phyloP scores from a whole-genome alignment of 495 filamentous ascomycete species.

The Tuber borchii region DNA sequence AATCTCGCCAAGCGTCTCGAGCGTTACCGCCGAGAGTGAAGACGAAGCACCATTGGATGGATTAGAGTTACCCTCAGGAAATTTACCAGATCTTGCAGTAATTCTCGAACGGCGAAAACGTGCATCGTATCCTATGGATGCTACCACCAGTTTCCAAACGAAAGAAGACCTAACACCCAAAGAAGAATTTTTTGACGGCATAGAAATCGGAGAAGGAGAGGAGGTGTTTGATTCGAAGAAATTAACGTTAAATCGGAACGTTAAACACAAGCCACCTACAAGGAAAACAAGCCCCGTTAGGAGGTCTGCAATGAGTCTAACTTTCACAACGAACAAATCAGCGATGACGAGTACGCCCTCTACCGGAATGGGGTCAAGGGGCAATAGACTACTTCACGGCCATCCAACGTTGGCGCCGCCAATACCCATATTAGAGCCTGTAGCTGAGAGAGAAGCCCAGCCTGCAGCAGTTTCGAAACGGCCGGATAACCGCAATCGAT shows the following conservation, averaged over 20 bases:
- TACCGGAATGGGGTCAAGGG: slow-evolving; percentile 15
- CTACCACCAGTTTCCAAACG: slow-evolving; percentile 28
- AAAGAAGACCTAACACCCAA: slow-evolving; percentile 44
- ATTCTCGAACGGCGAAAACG: slow-evolving; percentile 59
- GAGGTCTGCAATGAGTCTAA: slow-evolving; percentile 75
- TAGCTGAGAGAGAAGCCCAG: slow-evolving; percentile 81
- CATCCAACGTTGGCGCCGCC: slow-evolving; percentile 58
- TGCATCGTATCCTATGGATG: slow-evolving; percentile 36
- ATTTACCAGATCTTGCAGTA: slow-evolving; percentile 64
- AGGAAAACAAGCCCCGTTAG: slow-evolving; percentile 58
- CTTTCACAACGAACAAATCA: slow-evolving; percentile 61
- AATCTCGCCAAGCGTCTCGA: slow-evolving; percentile 71
- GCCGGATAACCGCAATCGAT: slow-evolving; percentile 30
- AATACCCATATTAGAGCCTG: slow-evolving; percentile 77
- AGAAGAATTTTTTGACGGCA: slow-evolving; percentile 78
- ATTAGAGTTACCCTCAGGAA: slow-evolving; percentile 73
- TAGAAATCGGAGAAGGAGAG: slow-evolving; percentile 73
- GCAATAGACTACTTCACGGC: slow-evolving; percentile 45
- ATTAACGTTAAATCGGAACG: slow-evolving; percentile 81
- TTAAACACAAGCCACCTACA: slow-evolving; percentile 68
- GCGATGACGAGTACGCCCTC: slow-evolving; percentile 48
- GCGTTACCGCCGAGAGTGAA: slow-evolving; percentile 81
- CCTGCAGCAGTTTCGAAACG: slow-evolving; percentile 43
- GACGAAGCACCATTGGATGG: slow-evolving; percentile 77
- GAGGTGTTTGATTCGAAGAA: slow-evolving; percentile 74